Conservation (phyloP, 306 rosid genomes). For the Geum urbanum region DNA sequence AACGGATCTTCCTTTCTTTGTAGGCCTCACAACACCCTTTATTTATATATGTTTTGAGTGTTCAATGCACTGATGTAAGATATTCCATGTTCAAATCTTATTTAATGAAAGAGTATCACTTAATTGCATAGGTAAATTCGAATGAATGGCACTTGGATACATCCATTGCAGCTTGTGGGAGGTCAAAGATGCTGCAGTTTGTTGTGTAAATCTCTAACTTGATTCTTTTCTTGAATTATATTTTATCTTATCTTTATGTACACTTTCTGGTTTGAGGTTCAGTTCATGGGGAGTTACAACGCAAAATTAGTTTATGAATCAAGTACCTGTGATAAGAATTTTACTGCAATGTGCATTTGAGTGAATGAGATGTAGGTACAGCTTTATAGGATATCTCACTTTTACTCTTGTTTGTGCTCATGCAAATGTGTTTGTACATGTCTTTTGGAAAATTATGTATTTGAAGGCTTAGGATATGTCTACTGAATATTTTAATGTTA, state of each 20-base stretch:
- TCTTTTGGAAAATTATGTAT: neutral
- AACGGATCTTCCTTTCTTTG: conserved; percentile 91
- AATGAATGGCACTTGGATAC: conserved; percentile 98
- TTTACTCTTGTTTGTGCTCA: neutral
- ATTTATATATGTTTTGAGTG: neutral
- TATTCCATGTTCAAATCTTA: neutral
- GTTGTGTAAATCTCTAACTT: conserved; percentile 82
- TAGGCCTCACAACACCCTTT: conserved; percentile 38
- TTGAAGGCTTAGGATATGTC: neutral
- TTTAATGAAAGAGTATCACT: conserved; percentile 10
- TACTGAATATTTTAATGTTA: neutral
- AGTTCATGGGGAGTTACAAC: neutral
- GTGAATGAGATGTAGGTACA: neutral
- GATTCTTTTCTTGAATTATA: conserved; percentile 16
- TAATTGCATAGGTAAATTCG: conserved; percentile 73
- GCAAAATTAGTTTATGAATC: neutral
- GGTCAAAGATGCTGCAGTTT: conserved; percentile 96
- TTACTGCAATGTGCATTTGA: neutral
- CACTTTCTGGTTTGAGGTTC: neutral
- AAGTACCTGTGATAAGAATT: neutral
- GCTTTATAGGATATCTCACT: neutral
- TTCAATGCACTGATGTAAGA: neutral
- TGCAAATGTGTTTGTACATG: neutral
- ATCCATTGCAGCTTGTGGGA: conserved; percentile 91
- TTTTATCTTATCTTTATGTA: neutral